These are phyloP conservation scores for Torulaspora gathmanii DNA, from an alignment of 805 yeast genomes.

Conservation along the genomic window DNA sequence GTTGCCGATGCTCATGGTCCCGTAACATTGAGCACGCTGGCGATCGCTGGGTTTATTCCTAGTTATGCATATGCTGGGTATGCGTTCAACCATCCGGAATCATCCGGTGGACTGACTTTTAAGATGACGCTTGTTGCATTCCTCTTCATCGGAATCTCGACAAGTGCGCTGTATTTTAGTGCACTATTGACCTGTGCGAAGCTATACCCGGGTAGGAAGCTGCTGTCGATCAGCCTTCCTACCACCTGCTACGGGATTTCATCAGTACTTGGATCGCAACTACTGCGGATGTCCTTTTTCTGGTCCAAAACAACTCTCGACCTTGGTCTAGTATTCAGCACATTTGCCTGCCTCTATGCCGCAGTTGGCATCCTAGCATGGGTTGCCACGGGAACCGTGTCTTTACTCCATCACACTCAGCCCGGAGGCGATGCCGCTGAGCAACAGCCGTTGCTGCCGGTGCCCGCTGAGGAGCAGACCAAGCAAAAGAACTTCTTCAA, in stretches of 20 bases:
- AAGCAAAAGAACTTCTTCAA: slow-evolving; percentile 37
- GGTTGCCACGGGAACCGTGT: slow-evolving; percentile 59
- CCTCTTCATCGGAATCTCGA: slow-evolving; percentile 61
- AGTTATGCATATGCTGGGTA: slow-evolving; percentile 54
- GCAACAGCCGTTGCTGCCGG: slow-evolving; percentile 25
- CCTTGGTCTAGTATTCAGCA: slow-evolving; percentile 48
- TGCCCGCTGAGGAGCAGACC: slow-evolving; percentile 32
- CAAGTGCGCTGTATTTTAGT: slow-evolving; percentile 67
- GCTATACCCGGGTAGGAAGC: slow-evolving; percentile 69
- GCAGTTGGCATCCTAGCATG: slow-evolving; percentile 56
- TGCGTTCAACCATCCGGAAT: slow-evolving; percentile 29
- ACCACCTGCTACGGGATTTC: slow-evolving; percentile 84
- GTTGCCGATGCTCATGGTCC: slow-evolving; percentile 86
- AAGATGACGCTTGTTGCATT: slow-evolving; percentile 46
- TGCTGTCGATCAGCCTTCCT: slow-evolving; percentile 82
- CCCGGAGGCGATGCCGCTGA: slow-evolving; percentile 19
- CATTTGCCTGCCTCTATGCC: slow-evolving; percentile 50
- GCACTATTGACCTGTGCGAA: slow-evolving; percentile 77
- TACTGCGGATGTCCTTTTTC: slow-evolving; percentile 44
- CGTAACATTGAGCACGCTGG: slow-evolving; percentile 57
- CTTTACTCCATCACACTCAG: slow-evolving; percentile 44
- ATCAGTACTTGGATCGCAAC: slow-evolving; percentile 67
- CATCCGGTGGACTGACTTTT: slow-evolving; percentile 26
- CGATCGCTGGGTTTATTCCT: slow-evolving; percentile 59
- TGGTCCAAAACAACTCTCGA: slow-evolving; percentile 38